Evolutionary conservation across 2,329 filamentous ascomycete genomes (phyloP).

Genomic region (Cercospora citrullina): DNA sequence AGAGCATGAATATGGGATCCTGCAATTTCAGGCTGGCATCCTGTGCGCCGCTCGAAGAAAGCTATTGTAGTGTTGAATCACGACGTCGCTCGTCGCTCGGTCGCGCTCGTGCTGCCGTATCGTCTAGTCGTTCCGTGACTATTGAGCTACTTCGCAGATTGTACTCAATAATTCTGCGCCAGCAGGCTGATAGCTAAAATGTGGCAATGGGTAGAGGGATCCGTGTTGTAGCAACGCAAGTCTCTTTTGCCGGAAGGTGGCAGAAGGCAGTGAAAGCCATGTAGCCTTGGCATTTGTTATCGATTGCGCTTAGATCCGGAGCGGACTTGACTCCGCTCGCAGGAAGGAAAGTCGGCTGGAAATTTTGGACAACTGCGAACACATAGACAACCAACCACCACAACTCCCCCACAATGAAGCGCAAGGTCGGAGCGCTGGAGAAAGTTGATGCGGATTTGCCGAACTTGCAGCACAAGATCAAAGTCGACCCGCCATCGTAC

Average conservation of each 20-base stretch:
- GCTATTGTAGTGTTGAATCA: background rate
- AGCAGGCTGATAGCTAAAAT: background rate
- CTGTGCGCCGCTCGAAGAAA: background rate
- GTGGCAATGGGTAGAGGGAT: background rate
- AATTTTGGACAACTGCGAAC: constrained; percentile 3
- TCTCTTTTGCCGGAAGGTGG: too few species aligned
- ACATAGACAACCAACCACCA: background rate
- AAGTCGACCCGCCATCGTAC: constrained; percentile 85
- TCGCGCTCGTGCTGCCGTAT: background rate
- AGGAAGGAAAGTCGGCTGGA: background rate
- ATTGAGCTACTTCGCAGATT: background rate
- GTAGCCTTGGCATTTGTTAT: background rate
- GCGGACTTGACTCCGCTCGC: background rate
- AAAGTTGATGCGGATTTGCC: constrained; percentile 92
- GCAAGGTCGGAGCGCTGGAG: constrained; percentile 87
- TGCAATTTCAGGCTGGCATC: background rate
- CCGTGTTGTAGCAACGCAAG: background rate
- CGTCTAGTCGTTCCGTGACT: background rate
- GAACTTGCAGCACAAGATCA: constrained; percentile 88
- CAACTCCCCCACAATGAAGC: constrained; percentile 66
- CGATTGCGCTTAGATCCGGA: background rate
- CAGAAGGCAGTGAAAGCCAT: too few species aligned
- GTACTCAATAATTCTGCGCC: background rate
- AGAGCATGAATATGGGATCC: background rate
- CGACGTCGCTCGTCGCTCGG: background rate